These are phyloP conservation scores for Pisolithus thermaeus DNA, from an alignment of 1,284 basidiomycete genomes.

Conservation along the genomic window DNA sequence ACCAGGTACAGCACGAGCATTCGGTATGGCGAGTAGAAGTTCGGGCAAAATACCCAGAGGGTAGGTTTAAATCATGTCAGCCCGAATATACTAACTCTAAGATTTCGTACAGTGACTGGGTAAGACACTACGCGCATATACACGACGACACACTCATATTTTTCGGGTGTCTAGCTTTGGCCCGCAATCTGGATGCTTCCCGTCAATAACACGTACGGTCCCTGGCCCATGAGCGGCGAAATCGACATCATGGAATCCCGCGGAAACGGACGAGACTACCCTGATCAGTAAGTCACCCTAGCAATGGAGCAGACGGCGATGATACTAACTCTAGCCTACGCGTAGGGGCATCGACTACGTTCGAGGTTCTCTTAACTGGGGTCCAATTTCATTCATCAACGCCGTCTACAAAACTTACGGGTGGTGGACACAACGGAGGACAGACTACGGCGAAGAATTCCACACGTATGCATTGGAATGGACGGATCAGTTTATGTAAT, in stretches of 20 bases:
- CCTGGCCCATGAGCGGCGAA: conserved; percentile 78
- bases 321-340: conserved; percentile 4
- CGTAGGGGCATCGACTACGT: conserved; percentile 70
- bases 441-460: conserved; percentile 63
- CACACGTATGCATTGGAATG: conserved; percentile 81
- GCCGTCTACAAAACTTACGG: conserved; percentile 71
- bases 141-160: conserved; percentile 9
- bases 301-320: not conserved
- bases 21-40: conserved; percentile 82
- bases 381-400: conserved; percentile 67
- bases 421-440: conserved; percentile 64
- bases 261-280: conserved; percentile 65
- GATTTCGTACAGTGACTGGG: conserved; percentile 44
- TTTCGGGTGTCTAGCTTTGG: conserved; percentile 45
- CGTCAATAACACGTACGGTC: conserved; percentile 71
- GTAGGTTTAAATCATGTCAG: conserved; percentile 32
- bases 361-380: conserved; percentile 80
- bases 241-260: conserved; percentile 82
- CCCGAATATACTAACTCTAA: not conserved
- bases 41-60: conserved; percentile 74
- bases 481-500: conserved; percentile 68
- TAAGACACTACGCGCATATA: conserved; percentile 22
- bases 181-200: conserved; percentile 87
- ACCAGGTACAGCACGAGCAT: conserved; percentile 70
- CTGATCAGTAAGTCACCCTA: conserved; percentile 49